Evolutionary conservation across 2,329 filamentous ascomycete genomes (phyloP).

Genomic region (Tolypocladium inflatum): DNA sequence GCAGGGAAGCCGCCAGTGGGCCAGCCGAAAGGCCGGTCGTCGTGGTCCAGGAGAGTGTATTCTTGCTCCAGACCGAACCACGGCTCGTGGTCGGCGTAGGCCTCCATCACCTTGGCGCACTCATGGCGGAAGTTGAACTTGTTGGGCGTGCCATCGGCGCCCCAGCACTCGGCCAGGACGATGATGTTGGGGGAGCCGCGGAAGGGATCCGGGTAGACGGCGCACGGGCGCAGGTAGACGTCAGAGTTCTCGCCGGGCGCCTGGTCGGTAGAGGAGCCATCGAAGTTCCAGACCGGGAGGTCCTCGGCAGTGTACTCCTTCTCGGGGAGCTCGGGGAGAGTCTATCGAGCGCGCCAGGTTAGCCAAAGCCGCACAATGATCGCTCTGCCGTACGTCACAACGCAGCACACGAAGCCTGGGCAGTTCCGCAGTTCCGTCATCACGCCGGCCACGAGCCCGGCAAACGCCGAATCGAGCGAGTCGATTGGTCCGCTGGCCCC

Average conservation of each 20-base stretch:
- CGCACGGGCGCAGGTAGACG: constrained; percentile 87
- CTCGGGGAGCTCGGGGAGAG: constrained; percentile 38
- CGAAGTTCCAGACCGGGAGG: constrained; percentile 47
- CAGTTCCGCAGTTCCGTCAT: neutral
- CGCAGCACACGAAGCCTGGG: neutral
- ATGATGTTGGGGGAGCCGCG: constrained; percentile 83
- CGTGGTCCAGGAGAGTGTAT: constrained; percentile 70
- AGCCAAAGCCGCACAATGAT: neutral
- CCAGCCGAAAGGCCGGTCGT: constrained; percentile 79
- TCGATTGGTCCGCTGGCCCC: neutral
- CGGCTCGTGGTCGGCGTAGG: constrained; percentile 70
- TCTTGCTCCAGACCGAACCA: constrained; percentile 99
- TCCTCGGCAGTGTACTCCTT: constrained; percentile 41
- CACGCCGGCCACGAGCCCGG: neutral
- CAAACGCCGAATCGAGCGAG: neutral
- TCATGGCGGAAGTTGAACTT: constrained; percentile 98
- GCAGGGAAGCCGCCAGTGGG: constrained; percentile 70
- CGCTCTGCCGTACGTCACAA: neutral
- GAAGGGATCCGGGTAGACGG: constrained; percentile 88
- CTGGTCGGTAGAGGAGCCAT: constrained; percentile 83
- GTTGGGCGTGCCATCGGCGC: constrained; percentile 89
- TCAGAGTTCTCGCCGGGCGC: constrained; percentile 94
- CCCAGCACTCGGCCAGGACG: constrained; percentile 91
- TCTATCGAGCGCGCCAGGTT: constrained; percentile 23
- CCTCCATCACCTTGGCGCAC: constrained; percentile 79